phyloP scores from a whole-genome alignment of 805 yeast genomes.

The Lachancea sp. region DNA sequence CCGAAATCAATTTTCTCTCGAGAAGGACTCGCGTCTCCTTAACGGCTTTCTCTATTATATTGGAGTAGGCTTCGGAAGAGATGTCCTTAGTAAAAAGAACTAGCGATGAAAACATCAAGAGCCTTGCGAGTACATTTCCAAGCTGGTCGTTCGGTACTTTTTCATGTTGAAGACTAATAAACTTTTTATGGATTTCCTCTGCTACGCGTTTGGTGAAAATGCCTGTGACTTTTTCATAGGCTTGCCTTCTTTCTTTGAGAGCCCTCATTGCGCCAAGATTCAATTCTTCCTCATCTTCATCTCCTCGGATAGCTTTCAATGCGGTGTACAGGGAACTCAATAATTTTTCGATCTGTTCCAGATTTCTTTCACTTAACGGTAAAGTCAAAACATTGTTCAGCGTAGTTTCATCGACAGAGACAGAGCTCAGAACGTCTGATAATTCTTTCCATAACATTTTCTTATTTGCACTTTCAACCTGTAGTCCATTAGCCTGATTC shows the following conservation, averaged over 20 bases:
- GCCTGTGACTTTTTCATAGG: constrained; percentile 50
- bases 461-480: constrained; percentile 75
- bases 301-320: constrained; percentile 52
- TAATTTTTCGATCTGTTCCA: constrained; percentile 48
- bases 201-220: constrained; percentile 45
- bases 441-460: constrained; percentile 67
- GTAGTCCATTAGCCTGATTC: constrained; percentile 70
- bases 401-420: constrained; percentile 54
- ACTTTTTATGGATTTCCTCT: constrained; percentile 38
- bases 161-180: constrained; percentile 36
- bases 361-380: constrained; percentile 42
- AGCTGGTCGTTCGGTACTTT: constrained; percentile 27
- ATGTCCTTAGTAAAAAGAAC: constrained; percentile 54
- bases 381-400: constrained; percentile 42
- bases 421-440: constrained; percentile 61
- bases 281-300: constrained; percentile 36
- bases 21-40: constrained; percentile 32
- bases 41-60: constrained; percentile 40
- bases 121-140: constrained; percentile 32
- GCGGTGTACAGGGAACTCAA: constrained; percentile 57
- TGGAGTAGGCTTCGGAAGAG: constrained; percentile 41
- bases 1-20: constrained; percentile 18
- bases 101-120: constrained; percentile 43
- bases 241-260: constrained; percentile 54
- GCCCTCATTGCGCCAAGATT: constrained; percentile 64